Percentiles rank a stretch among this genome's conserved stretches.
These are phyloP conservation scores for Aquanectria penicillioides DNA, from an alignment of 2,329 filamentous ascomycete genomes.

Conservation along the genomic window DNA sequence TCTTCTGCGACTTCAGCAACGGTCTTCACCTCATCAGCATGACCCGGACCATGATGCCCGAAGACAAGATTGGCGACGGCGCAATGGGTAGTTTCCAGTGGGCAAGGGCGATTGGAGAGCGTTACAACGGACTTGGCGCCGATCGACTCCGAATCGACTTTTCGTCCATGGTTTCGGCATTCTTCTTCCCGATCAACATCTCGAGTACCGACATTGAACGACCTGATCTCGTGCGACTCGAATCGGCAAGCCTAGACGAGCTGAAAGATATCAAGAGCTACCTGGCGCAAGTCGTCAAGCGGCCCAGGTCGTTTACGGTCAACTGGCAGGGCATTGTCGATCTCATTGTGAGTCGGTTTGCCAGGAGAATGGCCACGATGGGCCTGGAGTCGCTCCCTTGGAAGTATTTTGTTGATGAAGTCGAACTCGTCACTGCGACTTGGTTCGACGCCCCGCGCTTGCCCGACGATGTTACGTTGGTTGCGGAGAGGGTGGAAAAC, in stretches of 20 bases:
- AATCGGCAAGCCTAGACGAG: constrained; percentile 41
- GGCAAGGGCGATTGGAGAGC: constrained; percentile 52
- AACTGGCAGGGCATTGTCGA: constrained; percentile 77
- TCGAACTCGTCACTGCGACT: constrained; percentile 52
- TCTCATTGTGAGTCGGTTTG: constrained; percentile 71
- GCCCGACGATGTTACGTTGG: constrained; percentile 32
- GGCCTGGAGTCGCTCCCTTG: constrained; percentile 39
- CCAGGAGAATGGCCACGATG: constrained; percentile 60
- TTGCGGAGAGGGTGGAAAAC: constrained; percentile 27
- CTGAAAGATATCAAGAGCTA: constrained; percentile 53
- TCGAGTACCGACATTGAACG: constrained; percentile 51
- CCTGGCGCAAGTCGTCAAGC: constrained; percentile 54
- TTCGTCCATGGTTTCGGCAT: constrained; percentile 61
- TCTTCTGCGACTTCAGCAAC: constrained; percentile 70
- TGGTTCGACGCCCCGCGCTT: constrained; percentile 53
- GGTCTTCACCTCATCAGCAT: constrained; percentile 52
- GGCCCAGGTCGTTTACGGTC: constrained; percentile 45
- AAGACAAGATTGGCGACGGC: constrained; percentile 27
- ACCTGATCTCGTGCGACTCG: constrained; percentile 47
- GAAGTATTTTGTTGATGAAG: constrained; percentile 45
- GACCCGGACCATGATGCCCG: constrained; percentile 36
- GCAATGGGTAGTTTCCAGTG: constrained; percentile 51
- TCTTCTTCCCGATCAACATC: constrained; percentile 62
- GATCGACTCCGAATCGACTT: constrained; percentile 57
- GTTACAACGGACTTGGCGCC: constrained; percentile 58